Conservation (phyloP, 305 asterid species). For the Fraxinus sp. region DNA sequence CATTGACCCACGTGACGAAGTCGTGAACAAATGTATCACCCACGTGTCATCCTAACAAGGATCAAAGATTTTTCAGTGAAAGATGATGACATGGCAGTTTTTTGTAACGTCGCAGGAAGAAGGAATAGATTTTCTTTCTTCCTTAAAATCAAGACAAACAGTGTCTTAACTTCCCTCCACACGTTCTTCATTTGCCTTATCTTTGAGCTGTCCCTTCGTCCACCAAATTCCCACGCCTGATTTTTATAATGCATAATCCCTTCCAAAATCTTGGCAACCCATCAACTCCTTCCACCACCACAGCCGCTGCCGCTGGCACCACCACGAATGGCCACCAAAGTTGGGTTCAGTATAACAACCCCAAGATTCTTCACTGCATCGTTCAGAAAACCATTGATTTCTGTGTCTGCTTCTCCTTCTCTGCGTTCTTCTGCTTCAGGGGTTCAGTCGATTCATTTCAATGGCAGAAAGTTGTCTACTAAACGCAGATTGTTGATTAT, state of each 20-base stretch:
- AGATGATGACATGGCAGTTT: conserved; percentile 29
- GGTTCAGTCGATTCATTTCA: conserved; percentile 39
- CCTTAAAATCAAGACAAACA: conserved; percentile 17
- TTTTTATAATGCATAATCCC: conserved; percentile 37
- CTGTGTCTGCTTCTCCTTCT: conserved; percentile 33
- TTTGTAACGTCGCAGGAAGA: conserved; percentile 22
- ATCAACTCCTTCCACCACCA: conserved; percentile 10
- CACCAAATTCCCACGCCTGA: conserved; percentile 26
- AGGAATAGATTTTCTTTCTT: conserved; percentile 20
- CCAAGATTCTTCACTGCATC: conserved; percentile 47
- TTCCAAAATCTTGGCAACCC: conserved; percentile 17
- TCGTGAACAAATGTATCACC: background rate
- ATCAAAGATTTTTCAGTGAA: background rate
- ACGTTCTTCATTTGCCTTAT: conserved; percentile 60
- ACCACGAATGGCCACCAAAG: conserved; percentile 64
- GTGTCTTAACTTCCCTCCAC: conserved; percentile 56
- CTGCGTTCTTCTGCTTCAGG: conserved; percentile 52
- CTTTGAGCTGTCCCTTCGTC: conserved; percentile 37
- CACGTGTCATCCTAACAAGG: conserved; percentile 23
- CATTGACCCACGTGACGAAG: conserved; percentile 12
- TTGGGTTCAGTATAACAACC: conserved; percentile 46
- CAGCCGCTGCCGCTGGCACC: conserved; percentile 17
- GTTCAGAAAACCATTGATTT: conserved; percentile 44
- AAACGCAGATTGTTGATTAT: conserved; percentile 46
- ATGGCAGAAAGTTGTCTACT: conserved; percentile 34